A percentile compares a stretch with the other conserved stretches of the same genome.
Evolutionary conservation across 2,329 filamentous ascomycete species (phyloP).

Genomic region (Aspergillus fumigatus): DNA sequence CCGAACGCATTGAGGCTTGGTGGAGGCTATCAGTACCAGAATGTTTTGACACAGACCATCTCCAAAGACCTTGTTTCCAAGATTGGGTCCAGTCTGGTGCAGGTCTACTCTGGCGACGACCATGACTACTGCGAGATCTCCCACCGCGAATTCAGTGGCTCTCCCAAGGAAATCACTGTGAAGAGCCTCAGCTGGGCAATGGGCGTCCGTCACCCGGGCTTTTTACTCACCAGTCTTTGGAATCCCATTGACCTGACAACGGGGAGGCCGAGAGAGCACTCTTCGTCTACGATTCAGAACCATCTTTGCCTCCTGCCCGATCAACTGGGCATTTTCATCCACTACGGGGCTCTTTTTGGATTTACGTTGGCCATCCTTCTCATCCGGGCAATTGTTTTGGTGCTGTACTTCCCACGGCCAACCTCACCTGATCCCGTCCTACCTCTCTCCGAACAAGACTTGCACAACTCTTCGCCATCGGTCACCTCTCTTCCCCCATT

Average conservation of each 20-base stretch:
- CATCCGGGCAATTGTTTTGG: slow-evolving; percentile 37
- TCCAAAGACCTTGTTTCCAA: slow-evolving; percentile 71
- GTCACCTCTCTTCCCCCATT: slow-evolving; percentile 18
- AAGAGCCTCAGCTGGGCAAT: slow-evolving; percentile 96
- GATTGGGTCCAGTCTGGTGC: slow-evolving; percentile 69
- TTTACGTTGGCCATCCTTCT: slow-evolving; percentile 48
- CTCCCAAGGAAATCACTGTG: slow-evolving; percentile 78
- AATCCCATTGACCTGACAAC: slow-evolving; percentile 69
- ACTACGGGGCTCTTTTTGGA: slow-evolving; percentile 63
- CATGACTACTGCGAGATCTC: slow-evolving; percentile 94
- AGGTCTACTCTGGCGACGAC: slow-evolving; percentile 93
- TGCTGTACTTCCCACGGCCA: slow-evolving; percentile 19
- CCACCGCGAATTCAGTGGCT: slow-evolving; percentile 64
- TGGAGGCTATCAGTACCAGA: slow-evolving; percentile 92
- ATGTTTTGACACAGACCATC: slow-evolving; percentile 74
- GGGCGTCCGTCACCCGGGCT: slow-evolving; percentile 84
- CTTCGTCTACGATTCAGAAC: slow-evolving; percentile 66
- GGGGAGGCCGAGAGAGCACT: slow-evolving; percentile 26
- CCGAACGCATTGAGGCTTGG: slow-evolving; percentile 73
- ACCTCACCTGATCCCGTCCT: slow-evolving; percentile 19
- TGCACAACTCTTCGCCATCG: slow-evolving; percentile 19
- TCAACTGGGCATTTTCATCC: slow-evolving; percentile 77
- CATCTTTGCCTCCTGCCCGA: slow-evolving; percentile 88
- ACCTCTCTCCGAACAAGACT: slow-evolving; percentile 26
- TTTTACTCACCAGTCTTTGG: slow-evolving; percentile 84